Conservation (phyloP, 2,329 filamentous ascomycete species). For the Arthrocladium fulminans region DNA sequence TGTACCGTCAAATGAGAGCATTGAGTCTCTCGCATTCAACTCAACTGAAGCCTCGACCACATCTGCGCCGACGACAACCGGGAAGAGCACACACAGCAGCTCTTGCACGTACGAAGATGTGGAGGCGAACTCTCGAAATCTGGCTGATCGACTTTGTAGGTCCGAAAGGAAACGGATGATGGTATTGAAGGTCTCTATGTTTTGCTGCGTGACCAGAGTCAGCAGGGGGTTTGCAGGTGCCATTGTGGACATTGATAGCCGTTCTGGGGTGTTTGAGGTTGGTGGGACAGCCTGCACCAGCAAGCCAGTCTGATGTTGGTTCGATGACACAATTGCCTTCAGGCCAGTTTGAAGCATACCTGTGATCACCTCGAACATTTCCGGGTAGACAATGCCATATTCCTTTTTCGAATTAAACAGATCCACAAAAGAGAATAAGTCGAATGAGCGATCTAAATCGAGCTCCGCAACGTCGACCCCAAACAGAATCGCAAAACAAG, state of each 20-base stretch:
- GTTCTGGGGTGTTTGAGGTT: slow-evolving; percentile 26
- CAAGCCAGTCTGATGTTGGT: slow-evolving; percentile 33
- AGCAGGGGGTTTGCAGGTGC: slow-evolving; percentile 22
- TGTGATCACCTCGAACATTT: slow-evolving; percentile 69
- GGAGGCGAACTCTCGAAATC: slow-evolving; percentile 74
- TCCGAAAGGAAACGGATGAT: slow-evolving; percentile 72
- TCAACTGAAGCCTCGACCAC: slow-evolving; percentile 75
- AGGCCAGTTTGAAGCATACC: slow-evolving; percentile 82
- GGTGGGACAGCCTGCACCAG: slow-evolving; percentile 12
- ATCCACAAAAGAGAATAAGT: slow-evolving; percentile 64
- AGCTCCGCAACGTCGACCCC: slow-evolving; percentile 69
- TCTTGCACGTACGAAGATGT: slow-evolving; percentile 73
- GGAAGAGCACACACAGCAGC: slow-evolving; percentile 72
- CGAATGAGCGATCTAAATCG: slow-evolving; percentile 64
- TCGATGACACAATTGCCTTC: slow-evolving; percentile 55
- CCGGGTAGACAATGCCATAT: slow-evolving; percentile 62
- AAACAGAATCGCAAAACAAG: slow-evolving; percentile 82
- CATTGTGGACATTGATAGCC: slow-evolving; percentile 23
- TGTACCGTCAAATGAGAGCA: slow-evolving; percentile 73
- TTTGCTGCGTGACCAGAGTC: slow-evolving; percentile 37
- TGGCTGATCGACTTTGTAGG: slow-evolving; percentile 63
- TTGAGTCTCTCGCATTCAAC: slow-evolving; percentile 71
- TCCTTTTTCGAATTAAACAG: slow-evolving; percentile 53
- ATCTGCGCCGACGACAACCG: slow-evolving; percentile 78
- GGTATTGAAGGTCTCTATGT: slow-evolving; percentile 61